Evolutionary conservation across 768 basidiomycete species (phyloP).

Genomic region (Cystofilobasidium ferigula): DNA sequence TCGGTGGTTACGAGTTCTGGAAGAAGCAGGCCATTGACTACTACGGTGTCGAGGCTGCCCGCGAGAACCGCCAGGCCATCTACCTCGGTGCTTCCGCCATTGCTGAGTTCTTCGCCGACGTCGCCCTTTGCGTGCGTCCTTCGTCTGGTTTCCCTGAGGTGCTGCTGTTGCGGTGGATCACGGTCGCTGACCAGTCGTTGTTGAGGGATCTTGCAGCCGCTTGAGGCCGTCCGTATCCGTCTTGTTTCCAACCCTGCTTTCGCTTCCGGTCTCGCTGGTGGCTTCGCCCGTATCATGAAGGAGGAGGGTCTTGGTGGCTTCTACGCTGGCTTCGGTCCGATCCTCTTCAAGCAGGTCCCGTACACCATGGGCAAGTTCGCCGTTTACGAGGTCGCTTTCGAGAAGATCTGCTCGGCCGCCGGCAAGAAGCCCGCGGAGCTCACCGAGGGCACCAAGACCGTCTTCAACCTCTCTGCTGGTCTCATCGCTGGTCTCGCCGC

Average conservation of each 20-base stretch:
- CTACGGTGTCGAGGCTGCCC: conserved; percentile 47
- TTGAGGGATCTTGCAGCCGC: not conserved
- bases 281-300: conserved; percentile 39
- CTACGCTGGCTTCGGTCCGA: conserved; percentile 44
- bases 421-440: conserved; percentile 69
- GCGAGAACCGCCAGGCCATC: conserved; percentile 49
- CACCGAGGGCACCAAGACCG: conserved; percentile 39
- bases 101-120: conserved; percentile 89
- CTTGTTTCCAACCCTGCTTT: conserved; percentile 42
- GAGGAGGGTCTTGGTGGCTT: conserved; percentile 42
- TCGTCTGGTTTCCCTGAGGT: conserved; percentile 78
- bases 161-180: too few species aligned
- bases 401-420: conserved; percentile 69
- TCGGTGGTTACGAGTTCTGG: conserved; percentile 90
- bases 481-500: conserved; percentile 92
- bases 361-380: conserved; percentile 75
- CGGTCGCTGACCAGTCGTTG: conserved; percentile 51
- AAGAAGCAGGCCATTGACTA: conserved; percentile 85
- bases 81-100: conserved; percentile 91
- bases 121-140: conserved; percentile 65
- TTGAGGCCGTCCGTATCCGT: conserved; percentile 41
- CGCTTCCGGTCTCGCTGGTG: conserved; percentile 39
- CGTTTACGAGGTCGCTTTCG: conserved; percentile 88
- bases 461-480: conserved; percentile 79
- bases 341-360: conserved; percentile 61